Conservation (phyloP, 2,329 filamentous ascomycete genomes). For the Pestalotiopsis fici region DNA sequence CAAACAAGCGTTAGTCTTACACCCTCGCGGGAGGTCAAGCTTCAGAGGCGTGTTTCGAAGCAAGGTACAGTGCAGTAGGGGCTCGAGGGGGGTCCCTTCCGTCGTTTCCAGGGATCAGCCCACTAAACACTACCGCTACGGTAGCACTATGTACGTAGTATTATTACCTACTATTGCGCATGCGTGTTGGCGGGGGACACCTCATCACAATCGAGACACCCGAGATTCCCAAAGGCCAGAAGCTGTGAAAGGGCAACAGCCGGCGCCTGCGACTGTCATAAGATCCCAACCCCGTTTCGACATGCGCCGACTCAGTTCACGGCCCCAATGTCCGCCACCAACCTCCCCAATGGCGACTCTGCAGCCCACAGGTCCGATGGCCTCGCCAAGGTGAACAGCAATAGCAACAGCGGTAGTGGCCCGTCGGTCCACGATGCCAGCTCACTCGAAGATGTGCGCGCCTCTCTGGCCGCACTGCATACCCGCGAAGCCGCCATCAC, state of each 20-base stretch:
- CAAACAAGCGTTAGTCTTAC: neutral
- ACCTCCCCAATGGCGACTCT: conserved; percentile 32
- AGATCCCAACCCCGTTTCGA: conserved; percentile 14
- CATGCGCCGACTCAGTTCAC: conserved; percentile 30
- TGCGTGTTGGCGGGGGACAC: neutral
- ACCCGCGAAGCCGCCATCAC: conserved; percentile 75
- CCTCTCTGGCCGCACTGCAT: conserved; percentile 74
- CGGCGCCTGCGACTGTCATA: neutral
- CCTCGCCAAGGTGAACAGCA: conserved; percentile 23
- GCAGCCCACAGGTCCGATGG: conserved; percentile 13
- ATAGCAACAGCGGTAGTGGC: conserved; percentile 6
- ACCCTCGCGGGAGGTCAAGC: neutral
- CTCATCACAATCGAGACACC: neutral
- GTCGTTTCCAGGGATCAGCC: conserved; percentile 7
- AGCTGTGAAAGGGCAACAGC: neutral
- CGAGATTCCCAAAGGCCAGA: neutral
- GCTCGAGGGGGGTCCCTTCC: neutral
- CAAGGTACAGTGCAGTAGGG: neutral
- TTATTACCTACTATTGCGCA: neutral
- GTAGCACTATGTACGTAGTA: neutral
- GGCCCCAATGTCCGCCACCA: conserved; percentile 35
- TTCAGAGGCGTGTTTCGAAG: neutral
- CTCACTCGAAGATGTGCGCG: conserved; percentile 77
- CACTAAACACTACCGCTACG: conserved; percentile 9
- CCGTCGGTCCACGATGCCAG: conserved; percentile 66